Percentiles rank a stretch among this genome's conserved stretches.
These are phyloP conservation scores for Bjerkandera adusta DNA, from an alignment of 1,284 basidiomycete species.

Conservation along the genomic window DNA sequence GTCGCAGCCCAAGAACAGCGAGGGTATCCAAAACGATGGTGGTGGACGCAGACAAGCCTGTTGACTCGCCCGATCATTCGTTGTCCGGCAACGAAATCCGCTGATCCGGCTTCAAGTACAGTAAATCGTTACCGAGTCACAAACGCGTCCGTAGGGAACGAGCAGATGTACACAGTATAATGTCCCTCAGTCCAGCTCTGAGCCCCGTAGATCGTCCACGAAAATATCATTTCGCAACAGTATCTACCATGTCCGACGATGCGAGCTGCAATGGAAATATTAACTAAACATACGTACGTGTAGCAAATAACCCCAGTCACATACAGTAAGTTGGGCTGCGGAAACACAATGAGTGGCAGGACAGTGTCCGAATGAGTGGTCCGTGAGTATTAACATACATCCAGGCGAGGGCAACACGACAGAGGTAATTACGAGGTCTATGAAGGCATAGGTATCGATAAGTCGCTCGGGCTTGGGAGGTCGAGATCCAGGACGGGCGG, in stretches of 20 bases:
- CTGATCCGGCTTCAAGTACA: neutral
- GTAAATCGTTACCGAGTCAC: neutral
- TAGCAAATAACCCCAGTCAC: neutral
- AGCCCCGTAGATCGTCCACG: no score
- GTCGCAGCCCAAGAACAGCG: no score
- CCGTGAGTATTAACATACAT: constrained; percentile 1
- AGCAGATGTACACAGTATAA: neutral
- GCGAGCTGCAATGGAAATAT: neutral
- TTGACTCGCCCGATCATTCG: no score
- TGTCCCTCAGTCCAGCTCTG: no score
- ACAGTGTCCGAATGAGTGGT: constrained; percentile 4
- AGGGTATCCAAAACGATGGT: no score
- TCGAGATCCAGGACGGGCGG: constrained; percentile 14
- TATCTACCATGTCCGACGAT: neutral
- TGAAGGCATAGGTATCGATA: constrained; percentile 14
- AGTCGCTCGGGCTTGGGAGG: constrained; percentile 14
- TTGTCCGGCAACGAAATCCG: no score
- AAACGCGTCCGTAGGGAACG: neutral
- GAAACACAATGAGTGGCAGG: neutral
- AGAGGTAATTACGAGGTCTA: constrained; percentile 2
- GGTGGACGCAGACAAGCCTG: no score
- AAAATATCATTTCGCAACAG: no score
- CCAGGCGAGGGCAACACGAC: neutral
- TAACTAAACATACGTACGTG: constrained; percentile 4
- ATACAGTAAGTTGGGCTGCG: constrained; percentile 1